Evolutionary conservation across 805 yeast genomes (phyloP), one percentile per base, ranked within the genome.

Genomic region (Wickerhamomyces alni): DNA sequence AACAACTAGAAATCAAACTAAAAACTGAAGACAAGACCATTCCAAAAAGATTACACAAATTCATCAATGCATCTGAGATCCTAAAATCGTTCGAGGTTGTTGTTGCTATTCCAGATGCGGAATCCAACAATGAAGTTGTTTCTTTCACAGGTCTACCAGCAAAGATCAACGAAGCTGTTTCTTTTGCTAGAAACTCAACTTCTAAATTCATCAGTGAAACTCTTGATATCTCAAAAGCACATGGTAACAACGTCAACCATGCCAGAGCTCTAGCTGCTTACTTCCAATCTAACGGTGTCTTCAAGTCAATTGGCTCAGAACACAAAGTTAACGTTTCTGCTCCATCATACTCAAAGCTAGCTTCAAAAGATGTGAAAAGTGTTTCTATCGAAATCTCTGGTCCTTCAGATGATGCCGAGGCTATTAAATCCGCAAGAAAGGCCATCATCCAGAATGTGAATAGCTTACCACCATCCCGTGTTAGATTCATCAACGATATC

Each of bases 191-290:
- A 59, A 58, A 69, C 36, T 67, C 77, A 31, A 75, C 93, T 26
- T 67, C 78, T 35, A 70, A 75, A 40, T 77, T 71, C 56, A 66
- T 71, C 41, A 75, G 81, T 30, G 87, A 80, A 47, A 64, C 77
- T 27, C 70, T 93, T 55, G 95, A 88, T 53, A 80, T 93, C 60
- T 79, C 94, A 10, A 82, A 76, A 61, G 95, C 98, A 24, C 97
- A 93, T 59, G 85, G 87, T 54, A 86, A 84, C 47, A 77, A 86
- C 55, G 56, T 75, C 38, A 59, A 66, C 15, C 98, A 93, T 54
- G 96, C 95, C 9, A 75, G 77, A 45, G 73, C 79, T 30, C 69
- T 93, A 41, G 82, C 87, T 32, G 70, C 82, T 11, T 85, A 70
- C 58, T 81, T 93, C 48, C 58, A 64, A 39, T 67, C 73, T 44